Evolutionary conservation across 257 asterid species (phyloP).

Genomic region (Buddleja alternifolia): DNA sequence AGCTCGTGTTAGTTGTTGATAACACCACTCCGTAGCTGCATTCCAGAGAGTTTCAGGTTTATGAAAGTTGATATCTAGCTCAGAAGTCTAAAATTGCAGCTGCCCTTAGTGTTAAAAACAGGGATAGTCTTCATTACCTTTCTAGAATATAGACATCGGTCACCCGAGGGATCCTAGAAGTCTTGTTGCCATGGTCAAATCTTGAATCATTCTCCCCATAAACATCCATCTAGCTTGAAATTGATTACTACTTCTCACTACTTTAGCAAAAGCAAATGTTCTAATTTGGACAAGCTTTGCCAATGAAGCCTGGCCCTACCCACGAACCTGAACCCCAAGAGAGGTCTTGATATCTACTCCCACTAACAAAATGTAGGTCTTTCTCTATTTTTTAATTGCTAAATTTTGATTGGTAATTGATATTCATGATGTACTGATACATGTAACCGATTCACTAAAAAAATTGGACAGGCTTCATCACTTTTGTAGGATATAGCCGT

Average conservation of each 20-base stretch:
- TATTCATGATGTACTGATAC: too few relatives aligned
- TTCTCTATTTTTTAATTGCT: too few relatives aligned
- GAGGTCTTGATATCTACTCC: too few relatives aligned
- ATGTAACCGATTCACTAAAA: too few relatives aligned
- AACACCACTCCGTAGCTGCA: neutral
- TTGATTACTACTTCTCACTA: neutral
- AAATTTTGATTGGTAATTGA: too few relatives aligned
- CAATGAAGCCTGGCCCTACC: too few relatives aligned
- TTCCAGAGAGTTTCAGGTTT: constrained; percentile 17
- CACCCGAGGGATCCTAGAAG: constrained; percentile 6
- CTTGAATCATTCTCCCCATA: constrained; percentile 10
- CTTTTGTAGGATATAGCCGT: too few relatives aligned
- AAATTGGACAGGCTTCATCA: too few relatives aligned
- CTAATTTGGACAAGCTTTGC: too few relatives aligned
- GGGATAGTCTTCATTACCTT: constrained; percentile 1
- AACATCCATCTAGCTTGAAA: constrained; percentile 15
- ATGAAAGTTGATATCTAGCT: constrained; percentile 5
- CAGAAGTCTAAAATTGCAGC: constrained; percentile 20
- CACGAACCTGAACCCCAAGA: too few relatives aligned
- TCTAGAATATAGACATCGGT: constrained; percentile 15
- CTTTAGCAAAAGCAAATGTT: neutral
- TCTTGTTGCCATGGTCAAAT: constrained; percentile 12
- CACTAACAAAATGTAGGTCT: too few relatives aligned
- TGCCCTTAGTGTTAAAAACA: constrained; percentile 6
- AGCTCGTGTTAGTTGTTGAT: constrained; percentile 15